Percentiles rank a stretch among this genome's conserved stretches.
phyloP scores from a whole-genome alignment of 768 basidiomycete genomes.

The Termitomyces sp. region DNA sequence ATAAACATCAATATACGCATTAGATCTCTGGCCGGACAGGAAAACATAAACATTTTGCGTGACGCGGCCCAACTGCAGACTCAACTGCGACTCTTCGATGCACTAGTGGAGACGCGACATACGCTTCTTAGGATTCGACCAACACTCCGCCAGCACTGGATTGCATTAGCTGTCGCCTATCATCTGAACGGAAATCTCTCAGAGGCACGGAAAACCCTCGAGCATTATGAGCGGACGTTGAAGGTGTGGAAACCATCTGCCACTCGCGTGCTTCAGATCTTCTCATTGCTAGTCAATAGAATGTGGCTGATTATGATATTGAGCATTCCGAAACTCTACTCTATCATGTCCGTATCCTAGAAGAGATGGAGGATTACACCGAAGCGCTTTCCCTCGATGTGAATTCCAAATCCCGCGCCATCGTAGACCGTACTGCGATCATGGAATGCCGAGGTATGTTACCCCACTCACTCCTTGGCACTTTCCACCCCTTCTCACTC shows the following conservation, averaged over 20 bases:
- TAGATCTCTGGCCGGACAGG: conserved; percentile 43
- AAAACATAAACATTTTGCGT: conserved; percentile 90
- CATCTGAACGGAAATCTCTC: conserved; percentile 74
- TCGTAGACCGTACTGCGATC: conserved; percentile 71
- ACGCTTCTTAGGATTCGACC: conserved; percentile 80
- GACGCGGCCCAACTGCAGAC: conserved; percentile 89
- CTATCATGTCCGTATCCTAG: conserved; percentile 72
- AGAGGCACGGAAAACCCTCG: conserved; percentile 71
- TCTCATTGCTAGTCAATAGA: conserved; percentile 36
- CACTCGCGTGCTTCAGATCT: neutral
- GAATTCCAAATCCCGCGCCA: conserved; percentile 58
- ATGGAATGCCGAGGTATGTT: conserved; percentile 64
- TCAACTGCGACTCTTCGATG: conserved; percentile 79
- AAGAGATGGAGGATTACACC: conserved; percentile 63
- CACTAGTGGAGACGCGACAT: conserved; percentile 78
- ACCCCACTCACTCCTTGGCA: conserved; percentile 6
- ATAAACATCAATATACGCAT: conserved; percentile 7
- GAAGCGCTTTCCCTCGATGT: conserved; percentile 65
- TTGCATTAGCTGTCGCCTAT: conserved; percentile 84
- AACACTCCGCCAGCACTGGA: conserved; percentile 84
- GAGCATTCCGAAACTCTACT: conserved; percentile 84
- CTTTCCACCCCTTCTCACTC: conserved; percentile 7
- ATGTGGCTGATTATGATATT: conserved; percentile 73
- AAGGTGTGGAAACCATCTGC: conserved; percentile 50
- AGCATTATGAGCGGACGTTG: conserved; percentile 66